Evolutionary conservation across 2,329 filamentous ascomycete species (phyloP).

Genomic region (Xylariaceae sp.): DNA sequence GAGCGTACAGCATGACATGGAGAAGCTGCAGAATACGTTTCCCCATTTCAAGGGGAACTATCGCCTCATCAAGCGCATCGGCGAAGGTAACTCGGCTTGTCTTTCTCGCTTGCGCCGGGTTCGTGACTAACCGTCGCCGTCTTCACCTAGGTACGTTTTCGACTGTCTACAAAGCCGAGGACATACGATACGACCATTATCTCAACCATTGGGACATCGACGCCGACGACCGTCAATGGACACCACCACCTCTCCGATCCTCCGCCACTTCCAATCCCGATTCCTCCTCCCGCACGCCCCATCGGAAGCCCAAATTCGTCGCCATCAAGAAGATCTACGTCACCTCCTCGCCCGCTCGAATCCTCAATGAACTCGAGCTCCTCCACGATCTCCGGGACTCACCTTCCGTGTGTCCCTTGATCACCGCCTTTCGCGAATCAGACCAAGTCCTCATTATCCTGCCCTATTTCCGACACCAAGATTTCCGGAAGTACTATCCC

Average conservation of each 20-base stretch:
- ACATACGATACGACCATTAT: conserved; percentile 77
- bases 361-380: conserved; percentile 93
- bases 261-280: conserved; percentile 39
- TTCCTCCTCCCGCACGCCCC: conserved; percentile 33
- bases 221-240: conserved; percentile 59
- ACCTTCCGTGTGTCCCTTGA: conserved; percentile 83
- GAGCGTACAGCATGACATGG: conserved; percentile 77
- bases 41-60: conserved; percentile 78
- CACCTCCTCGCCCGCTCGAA: conserved; percentile 86
- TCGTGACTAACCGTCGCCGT: conserved; percentile 1
- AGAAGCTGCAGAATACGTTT: conserved; percentile 74
- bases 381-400: conserved; percentile 81
- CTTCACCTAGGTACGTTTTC: conserved; percentile 76
- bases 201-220: conserved; percentile 83
- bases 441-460: conserved; percentile 94
- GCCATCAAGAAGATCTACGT: conserved; percentile 99
- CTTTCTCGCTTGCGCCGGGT: too few species aligned
- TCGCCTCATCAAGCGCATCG: conserved; percentile 91
- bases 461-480: conserved; percentile 90
- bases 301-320: conserved; percentile 67
- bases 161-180: conserved; percentile 97
- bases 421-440: conserved; percentile 90
- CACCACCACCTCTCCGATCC: conserved; percentile 60
- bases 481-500: conserved; percentile 92
- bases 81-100: conserved; percentile 61